Evolutionary conservation across 805 yeast species (phyloP).

Genomic region (Starmerella scarabaei): DNA sequence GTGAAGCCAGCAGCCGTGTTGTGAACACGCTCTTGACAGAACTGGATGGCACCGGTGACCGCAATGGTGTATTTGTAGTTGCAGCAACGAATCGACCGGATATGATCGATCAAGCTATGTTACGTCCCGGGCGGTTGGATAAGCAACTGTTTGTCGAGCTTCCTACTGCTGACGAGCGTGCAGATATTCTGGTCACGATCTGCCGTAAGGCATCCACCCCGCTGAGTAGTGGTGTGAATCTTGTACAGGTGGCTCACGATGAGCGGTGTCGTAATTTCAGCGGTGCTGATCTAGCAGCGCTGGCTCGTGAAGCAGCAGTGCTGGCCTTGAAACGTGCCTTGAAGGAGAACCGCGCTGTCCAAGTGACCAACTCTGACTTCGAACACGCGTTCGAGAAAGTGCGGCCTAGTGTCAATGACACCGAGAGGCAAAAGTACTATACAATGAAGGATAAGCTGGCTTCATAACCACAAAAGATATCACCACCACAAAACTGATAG

Average conservation of each 20-base stretch:
- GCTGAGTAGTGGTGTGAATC: slow-evolving; percentile 45
- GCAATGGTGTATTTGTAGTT: slow-evolving; percentile 84
- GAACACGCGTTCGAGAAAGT: slow-evolving; percentile 56
- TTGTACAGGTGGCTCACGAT: slow-evolving; percentile 52
- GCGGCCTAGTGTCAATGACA: slow-evolving; percentile 82
- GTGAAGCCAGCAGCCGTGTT: slow-evolving; percentile 84
- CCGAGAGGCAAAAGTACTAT: slow-evolving; percentile 67
- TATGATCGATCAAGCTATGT: slow-evolving; percentile 96
- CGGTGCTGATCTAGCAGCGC: slow-evolving; percentile 90
- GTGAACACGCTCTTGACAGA: slow-evolving; percentile 91
- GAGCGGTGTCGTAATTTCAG: slow-evolving; percentile 77
- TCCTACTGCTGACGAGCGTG: slow-evolving; percentile 65
- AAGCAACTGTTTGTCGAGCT: slow-evolving; percentile 84
- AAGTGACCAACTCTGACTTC: slow-evolving; percentile 57
- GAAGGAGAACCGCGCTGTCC: slow-evolving; percentile 27
- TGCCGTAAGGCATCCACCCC: slow-evolving; percentile 55
- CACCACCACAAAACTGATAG: too few relatives aligned
- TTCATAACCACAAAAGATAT: slow-evolving; percentile 5
- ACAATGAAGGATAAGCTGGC: slow-evolving; percentile 56
- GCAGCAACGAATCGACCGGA: slow-evolving; percentile 98
- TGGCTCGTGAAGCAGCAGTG: slow-evolving; percentile 90
- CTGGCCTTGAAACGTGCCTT: slow-evolving; percentile 50
- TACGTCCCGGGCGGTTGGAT: slow-evolving; percentile 91
- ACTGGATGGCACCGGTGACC: slow-evolving; percentile 83
- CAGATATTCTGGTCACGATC: slow-evolving; percentile 69